Evolutionary conservation across 176 grass and related monocot genomes (phyloP).

Genomic region (Bromus sterilis): DNA sequence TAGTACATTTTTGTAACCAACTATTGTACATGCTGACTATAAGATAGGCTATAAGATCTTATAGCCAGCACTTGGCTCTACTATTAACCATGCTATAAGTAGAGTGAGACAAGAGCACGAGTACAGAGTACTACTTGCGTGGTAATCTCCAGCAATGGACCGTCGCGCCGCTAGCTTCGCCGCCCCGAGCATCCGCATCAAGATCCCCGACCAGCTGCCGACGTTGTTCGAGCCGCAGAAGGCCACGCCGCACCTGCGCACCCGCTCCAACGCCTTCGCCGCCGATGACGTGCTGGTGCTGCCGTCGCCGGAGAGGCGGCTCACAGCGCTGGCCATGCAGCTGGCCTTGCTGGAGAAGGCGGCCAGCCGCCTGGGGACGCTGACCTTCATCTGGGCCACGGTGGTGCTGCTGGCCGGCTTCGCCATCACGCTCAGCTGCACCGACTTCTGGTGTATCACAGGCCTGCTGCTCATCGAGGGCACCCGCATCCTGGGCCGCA

Average conservation of each 20-base stretch:
- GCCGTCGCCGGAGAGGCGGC: constrained; percentile 36
- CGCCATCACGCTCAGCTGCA: constrained; percentile 37
- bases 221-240: constrained; percentile 53
- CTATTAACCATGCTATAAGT: too few species aligned
- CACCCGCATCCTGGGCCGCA: constrained; percentile 47
- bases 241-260: neutral
- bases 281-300: neutral
- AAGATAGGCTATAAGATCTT: too few species aligned
- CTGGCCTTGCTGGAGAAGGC: constrained; percentile 69
- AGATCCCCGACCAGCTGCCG: constrained; percentile 32
- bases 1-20: too few species aligned
- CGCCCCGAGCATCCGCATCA: constrained; percentile 5
- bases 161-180: neutral
- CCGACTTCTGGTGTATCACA: constrained; percentile 60
- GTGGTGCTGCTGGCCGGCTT: constrained; percentile 73
- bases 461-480: constrained; percentile 42
- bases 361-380: constrained; percentile 57
- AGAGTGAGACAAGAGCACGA: too few species aligned
- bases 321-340: constrained; percentile 59
- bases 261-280: neutral
- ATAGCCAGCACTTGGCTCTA: too few species aligned
- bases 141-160: too few species aligned
- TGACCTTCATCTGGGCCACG: constrained; percentile 74
- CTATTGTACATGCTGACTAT: too few species aligned
- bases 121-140: too few species aligned